These are phyloP conservation scores for Phellinidium pouzarii DNA, from an alignment of 1,284 basidiomycete genomes.

Conservation along the genomic window DNA sequence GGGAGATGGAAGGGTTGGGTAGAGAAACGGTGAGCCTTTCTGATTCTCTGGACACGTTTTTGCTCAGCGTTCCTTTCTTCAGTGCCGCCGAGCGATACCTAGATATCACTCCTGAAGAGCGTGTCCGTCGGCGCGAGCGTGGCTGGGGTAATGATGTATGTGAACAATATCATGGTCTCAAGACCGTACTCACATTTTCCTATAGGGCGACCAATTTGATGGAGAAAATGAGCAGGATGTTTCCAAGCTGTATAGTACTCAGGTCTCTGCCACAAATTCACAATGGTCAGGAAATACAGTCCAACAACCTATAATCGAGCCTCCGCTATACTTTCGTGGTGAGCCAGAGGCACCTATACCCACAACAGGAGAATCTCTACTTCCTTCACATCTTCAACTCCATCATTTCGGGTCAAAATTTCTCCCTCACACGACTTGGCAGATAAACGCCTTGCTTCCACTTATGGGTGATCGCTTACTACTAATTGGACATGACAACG, in stretches of 20 bases:
- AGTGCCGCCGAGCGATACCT: slow-evolving; percentile 78
- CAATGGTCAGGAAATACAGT: slow-evolving; percentile 10
- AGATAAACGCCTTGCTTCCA: slow-evolving; percentile 67
- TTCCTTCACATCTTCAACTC: slow-evolving; percentile 56
- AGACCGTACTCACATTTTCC: not conserved
- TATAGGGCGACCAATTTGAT: not conserved
- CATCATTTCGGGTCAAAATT: slow-evolving; percentile 78
- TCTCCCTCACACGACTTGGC: slow-evolving; percentile 67
- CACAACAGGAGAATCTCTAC: slow-evolving; percentile 42
- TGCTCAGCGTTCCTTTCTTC: slow-evolving; percentile 9
- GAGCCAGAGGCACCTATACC: slow-evolving; percentile 29
- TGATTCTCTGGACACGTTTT: not conserved
- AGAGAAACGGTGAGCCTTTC: slow-evolving; percentile 60
- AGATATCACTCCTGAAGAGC: slow-evolving; percentile 53
- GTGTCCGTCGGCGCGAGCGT: slow-evolving; percentile 47
- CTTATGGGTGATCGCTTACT: slow-evolving; percentile 54
- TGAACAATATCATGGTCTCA: not conserved
- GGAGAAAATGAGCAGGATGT: not conserved
- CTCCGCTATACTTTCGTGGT: slow-evolving; percentile 12
- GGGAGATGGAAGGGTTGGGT: slow-evolving; percentile 81
- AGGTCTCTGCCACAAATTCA: not conserved
- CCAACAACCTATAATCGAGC: slow-evolving; percentile 1
- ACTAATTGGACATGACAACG: slow-evolving; percentile 69
- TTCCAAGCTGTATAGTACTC: slow-evolving; percentile 5
- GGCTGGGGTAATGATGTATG: slow-evolving; percentile 53